Percentiles rank a stretch among this genome's conserved stretches.
Conservation (phyloP, 257 asterid species). For the Haberlea rhodopensis region DNA sequence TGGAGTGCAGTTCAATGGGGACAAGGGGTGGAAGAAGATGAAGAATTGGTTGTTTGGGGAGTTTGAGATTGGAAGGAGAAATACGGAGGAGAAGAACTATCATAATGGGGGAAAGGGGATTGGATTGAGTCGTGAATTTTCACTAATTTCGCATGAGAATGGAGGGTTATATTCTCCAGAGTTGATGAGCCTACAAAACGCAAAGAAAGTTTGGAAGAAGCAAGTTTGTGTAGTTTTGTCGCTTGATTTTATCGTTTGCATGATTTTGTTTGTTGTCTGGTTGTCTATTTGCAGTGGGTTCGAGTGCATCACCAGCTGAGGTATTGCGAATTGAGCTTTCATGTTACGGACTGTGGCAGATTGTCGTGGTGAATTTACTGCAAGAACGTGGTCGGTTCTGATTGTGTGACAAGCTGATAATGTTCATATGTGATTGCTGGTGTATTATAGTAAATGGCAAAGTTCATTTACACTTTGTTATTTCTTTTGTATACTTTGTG, state of each 20-base stretch:
- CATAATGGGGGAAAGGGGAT: conserved; percentile 31
- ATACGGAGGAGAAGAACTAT: conserved; percentile 29
- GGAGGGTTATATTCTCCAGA: conserved; percentile 47
- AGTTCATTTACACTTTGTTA: no score
- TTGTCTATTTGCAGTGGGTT: conserved; percentile 83
- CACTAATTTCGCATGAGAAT: conserved; percentile 36
- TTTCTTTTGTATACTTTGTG: no score
- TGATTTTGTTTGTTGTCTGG: conserved; percentile 69
- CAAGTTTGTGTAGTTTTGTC: conserved; percentile 75
- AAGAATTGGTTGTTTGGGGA: conserved; percentile 46
- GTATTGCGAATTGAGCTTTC: no score
- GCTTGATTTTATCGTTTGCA: conserved; percentile 66
- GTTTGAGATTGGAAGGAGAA: conserved; percentile 29
- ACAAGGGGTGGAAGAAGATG: conserved; percentile 35
- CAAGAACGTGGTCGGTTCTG: no score
- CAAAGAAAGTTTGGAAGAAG: conserved; percentile 78
- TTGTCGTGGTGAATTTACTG: no score
- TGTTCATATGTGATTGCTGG: no score
- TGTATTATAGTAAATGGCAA: no score
- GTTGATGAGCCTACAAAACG: conserved; percentile 44
- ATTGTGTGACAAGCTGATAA: no score
- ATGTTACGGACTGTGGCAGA: no score
- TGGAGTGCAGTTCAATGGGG: conserved; percentile 24
- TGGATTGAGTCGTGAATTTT: conserved; percentile 37
- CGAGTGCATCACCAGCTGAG: conserved; percentile 70